A percentile compares a stretch with the other conserved stretches of the same genome.
Conservation (phyloP, 2,329 filamentous ascomycete species). For the Talaromyces sp. region DNA sequence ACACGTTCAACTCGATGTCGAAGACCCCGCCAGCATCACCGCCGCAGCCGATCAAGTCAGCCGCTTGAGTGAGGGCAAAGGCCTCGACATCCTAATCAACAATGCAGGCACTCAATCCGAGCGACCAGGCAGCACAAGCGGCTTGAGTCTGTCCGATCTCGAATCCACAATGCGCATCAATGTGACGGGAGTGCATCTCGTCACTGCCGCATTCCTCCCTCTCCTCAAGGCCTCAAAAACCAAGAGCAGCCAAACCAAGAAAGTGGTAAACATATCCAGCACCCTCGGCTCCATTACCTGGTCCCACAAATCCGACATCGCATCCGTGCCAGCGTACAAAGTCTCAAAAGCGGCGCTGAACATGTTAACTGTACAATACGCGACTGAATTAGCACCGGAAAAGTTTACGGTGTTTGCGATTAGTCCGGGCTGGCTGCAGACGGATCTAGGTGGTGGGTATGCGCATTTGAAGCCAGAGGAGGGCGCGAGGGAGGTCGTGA, state of each 20-base stretch:
- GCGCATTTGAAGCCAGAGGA: constrained; percentile 1
- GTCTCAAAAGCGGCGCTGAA: constrained; percentile 50
- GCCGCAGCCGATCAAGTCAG: neutral
- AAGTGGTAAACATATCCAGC: constrained; percentile 41
- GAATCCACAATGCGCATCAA: constrained; percentile 36
- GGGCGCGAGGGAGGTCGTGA: neutral
- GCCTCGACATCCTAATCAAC: constrained; percentile 14
- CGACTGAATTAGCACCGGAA: constrained; percentile 28
- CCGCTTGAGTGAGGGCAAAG: neutral
- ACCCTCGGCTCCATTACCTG: constrained; percentile 40
- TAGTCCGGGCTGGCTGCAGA: constrained; percentile 35
- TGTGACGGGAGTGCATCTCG: constrained; percentile 35
- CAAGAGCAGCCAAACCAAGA: constrained; percentile 28
- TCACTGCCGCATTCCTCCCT: constrained; percentile 37
- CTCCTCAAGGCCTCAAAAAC: constrained; percentile 30
- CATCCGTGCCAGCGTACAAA: constrained; percentile 40
- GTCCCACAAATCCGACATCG: constrained; percentile 20
- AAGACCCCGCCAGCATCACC: neutral
- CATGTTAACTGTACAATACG: constrained; percentile 43
- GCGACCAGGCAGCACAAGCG: neutral
- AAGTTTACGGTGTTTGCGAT: constrained; percentile 20
- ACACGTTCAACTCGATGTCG: constrained; percentile 9
- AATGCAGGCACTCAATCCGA: constrained; percentile 11
- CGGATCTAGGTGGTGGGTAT: constrained; percentile 7
- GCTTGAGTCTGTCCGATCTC: neutral